These are phyloP conservation scores for Thymus quinquecostatus DNA, from an alignment of 257 asterid species.

Conservation along the genomic window DNA sequence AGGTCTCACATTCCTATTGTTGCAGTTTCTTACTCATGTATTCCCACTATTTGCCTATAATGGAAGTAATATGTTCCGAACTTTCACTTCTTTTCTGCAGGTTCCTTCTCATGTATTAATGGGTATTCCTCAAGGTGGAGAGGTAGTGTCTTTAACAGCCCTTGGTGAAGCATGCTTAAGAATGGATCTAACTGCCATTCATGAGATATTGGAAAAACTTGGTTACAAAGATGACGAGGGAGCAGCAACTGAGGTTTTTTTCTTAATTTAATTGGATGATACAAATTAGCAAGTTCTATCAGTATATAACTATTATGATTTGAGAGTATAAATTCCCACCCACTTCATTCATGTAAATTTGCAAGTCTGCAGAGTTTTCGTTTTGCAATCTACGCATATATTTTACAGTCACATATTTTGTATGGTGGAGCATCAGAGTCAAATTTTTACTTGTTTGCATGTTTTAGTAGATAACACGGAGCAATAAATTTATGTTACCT, in stretches of 20 bases:
- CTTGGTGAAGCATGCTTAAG: conserved; percentile 74
- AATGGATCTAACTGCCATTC: conserved; percentile 74
- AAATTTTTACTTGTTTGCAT: background rate
- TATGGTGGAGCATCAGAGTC: background rate
- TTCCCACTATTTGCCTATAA: background rate
- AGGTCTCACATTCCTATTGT: background rate
- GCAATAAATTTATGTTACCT: background rate
- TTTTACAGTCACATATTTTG: background rate
- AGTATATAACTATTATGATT: background rate
- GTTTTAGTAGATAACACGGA: background rate
- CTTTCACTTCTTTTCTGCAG: conserved; percentile 34
- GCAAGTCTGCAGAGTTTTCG: no score
- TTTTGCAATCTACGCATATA: no score
- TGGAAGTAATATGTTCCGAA: background rate
- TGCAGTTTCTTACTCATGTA: background rate
- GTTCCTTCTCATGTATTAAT: conserved; percentile 64
- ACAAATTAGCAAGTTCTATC: background rate
- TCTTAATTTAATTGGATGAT: conserved; percentile 9
- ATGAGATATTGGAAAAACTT: conserved; percentile 66
- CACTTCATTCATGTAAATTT: no score
- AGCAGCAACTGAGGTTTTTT: conserved; percentile 69
- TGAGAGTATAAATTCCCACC: background rate
- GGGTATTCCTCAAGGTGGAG: conserved; percentile 61
- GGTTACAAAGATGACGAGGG: conserved; percentile 80
- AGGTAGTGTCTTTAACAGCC: conserved; percentile 49